Percentiles rank a stretch among this genome's conserved stretches.
Evolutionary conservation across 2,329 filamentous ascomycete species (phyloP).

Genomic region (Paraphaeosphaeria sporulosa): DNA sequence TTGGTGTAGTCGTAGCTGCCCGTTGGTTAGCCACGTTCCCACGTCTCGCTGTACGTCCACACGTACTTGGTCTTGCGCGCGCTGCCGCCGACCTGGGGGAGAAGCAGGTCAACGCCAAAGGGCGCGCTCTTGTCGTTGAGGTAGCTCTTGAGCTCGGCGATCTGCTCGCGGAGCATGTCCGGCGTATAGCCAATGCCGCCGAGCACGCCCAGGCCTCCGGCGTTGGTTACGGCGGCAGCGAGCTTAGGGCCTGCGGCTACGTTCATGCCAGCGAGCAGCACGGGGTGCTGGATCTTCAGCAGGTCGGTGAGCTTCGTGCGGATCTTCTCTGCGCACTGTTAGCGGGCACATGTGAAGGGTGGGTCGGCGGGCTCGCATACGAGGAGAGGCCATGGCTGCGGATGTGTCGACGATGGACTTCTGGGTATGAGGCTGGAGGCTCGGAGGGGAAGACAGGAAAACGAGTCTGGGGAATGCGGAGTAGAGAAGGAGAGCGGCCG

Average conservation of each 20-base stretch:
- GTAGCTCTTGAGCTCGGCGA: slow-evolving; percentile 90
- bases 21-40: slow-evolving; percentile 4
- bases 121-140: slow-evolving; percentile 90
- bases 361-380: slow-evolving; percentile 60
- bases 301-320: slow-evolving; percentile 93
- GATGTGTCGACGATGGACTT: slow-evolving; percentile 17
- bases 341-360: slow-evolving; percentile 35
- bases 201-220: slow-evolving; percentile 94
- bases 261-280: slow-evolving; percentile 98
- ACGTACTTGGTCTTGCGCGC: slow-evolving; percentile 91
- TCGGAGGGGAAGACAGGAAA: slow-evolving; percentile 4
- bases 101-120: slow-evolving; percentile 91
- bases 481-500: slow-evolving; percentile 2
- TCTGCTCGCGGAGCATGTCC: slow-evolving; percentile 95
- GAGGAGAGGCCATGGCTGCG: slow-evolving; percentile 76
- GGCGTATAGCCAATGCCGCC: slow-evolving; percentile 96
- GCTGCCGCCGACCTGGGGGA: slow-evolving; percentile 92
- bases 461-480: background rate
- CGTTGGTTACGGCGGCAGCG: slow-evolving; percentile 95
- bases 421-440: slow-evolving; percentile 2
- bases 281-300: slow-evolving; percentile 95
- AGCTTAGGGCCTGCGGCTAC: slow-evolving; percentile 96
- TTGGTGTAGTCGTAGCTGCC: slow-evolving; percentile 98
- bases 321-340: slow-evolving; percentile 72
- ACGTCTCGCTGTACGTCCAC: background rate